These are phyloP conservation scores for Dichotomocladium elegans DNA, from an alignment of 371 early-diverging fungal genomes.

Conservation along the genomic window DNA sequence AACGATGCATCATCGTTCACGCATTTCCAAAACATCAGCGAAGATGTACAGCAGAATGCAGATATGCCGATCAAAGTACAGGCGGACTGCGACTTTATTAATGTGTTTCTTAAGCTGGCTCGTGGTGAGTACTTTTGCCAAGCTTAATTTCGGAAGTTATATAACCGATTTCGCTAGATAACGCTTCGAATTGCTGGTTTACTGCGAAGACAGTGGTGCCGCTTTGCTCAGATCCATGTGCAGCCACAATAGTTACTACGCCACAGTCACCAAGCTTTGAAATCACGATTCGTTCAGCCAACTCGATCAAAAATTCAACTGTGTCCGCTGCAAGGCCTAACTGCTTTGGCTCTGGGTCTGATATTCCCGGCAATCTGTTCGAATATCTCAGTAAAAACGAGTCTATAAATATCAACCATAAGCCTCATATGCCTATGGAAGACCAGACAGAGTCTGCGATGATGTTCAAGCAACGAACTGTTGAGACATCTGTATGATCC, in stretches of 20 bases:
- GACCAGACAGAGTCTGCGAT: slow-evolving; percentile 62
- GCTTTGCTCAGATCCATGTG: background rate
- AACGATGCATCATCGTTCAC: slow-evolving; percentile 1
- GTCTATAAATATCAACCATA: slow-evolving; percentile 45
- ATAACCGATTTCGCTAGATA: slow-evolving; percentile 9
- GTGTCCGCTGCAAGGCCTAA: slow-evolving; percentile 17
- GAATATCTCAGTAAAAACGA: slow-evolving; percentile 30
- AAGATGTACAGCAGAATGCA: background rate
- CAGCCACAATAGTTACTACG: background rate
- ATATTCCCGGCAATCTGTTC: slow-evolving; percentile 35
- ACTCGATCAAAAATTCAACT: slow-evolving; percentile 7
- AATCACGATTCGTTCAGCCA: slow-evolving; percentile 36
- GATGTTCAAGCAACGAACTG: slow-evolving; percentile 59
- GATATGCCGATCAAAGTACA: slow-evolving; percentile 23
- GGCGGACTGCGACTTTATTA: slow-evolving; percentile 32
- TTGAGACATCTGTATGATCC: slow-evolving; percentile 65
- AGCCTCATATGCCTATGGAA: slow-evolving; percentile 44
- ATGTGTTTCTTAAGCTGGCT: slow-evolving; percentile 39
- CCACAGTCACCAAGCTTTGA: slow-evolving; percentile 37
- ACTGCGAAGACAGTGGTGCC: slow-evolving; percentile 25
- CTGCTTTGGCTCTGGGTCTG: slow-evolving; percentile 32
- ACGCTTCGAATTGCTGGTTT: slow-evolving; percentile 35
- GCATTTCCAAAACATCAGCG: background rate
- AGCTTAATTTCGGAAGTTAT: too few species aligned
- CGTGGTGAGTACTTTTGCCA: slow-evolving; percentile 13